These are phyloP conservation scores for Rhodotorula babjevae DNA, from an alignment of 768 basidiomycete genomes.

Conservation along the genomic window DNA sequence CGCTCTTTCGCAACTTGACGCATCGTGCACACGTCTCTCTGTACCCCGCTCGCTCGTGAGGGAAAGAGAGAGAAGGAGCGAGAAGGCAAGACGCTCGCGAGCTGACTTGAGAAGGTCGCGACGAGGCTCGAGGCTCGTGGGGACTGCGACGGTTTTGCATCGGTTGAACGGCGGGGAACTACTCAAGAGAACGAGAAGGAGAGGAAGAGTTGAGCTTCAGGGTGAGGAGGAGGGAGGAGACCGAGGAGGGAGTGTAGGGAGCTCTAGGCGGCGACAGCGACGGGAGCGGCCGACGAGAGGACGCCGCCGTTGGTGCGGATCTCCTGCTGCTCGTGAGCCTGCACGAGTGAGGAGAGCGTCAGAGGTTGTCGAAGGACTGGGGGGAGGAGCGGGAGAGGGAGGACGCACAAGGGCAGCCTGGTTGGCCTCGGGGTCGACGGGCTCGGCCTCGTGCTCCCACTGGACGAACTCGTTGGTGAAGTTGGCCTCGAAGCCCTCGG, in stretches of 20 bases:
- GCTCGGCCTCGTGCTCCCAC: slow-evolving; percentile 22
- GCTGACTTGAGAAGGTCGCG: not conserved
- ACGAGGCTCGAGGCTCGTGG: not conserved
- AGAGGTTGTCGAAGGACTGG: too few relatives aligned
- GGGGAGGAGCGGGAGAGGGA: not conserved
- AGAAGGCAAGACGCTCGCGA: not conserved
- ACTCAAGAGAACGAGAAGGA: not conserved
- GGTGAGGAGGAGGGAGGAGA: not conserved
- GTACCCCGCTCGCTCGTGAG: too few relatives aligned
- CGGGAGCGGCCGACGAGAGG: not conserved
- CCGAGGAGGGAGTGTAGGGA: too few relatives aligned
- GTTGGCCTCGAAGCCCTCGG: slow-evolving; percentile 36
- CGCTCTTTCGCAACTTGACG: too few relatives aligned
- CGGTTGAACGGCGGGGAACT: not conserved
- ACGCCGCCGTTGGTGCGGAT: slow-evolving; percentile 21
- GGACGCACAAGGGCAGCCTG: slow-evolving; percentile 23
- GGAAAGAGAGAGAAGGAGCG: too few relatives aligned
- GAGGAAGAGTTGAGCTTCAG: not conserved
- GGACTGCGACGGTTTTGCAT: not conserved
- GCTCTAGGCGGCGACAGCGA: not conserved
- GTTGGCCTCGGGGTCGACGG: slow-evolving; percentile 24
- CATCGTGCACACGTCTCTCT: too few relatives aligned
- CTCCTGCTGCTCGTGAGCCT: slow-evolving; percentile 21
- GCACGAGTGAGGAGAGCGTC: not conserved
- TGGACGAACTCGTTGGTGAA: slow-evolving; percentile 40